phyloP scores from a whole-genome alignment of 1,284 basidiomycete species.

The Pseudozyma tsukubaensis region DNA sequence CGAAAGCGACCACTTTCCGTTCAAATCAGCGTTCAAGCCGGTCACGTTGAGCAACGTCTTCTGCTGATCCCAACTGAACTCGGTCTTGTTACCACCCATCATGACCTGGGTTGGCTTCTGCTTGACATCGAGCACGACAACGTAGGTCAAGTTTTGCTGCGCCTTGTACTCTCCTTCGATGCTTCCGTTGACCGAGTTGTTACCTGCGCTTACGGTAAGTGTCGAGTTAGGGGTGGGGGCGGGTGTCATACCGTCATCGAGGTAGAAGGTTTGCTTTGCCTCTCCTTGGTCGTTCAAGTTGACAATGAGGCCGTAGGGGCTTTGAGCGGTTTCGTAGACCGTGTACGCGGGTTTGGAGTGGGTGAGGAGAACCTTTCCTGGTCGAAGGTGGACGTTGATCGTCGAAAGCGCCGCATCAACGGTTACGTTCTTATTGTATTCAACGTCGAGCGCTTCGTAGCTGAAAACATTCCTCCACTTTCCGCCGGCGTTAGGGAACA shows the following conservation, averaged over 20 bases:
- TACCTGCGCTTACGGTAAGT: constrained; percentile 22
- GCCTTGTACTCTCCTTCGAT: constrained; percentile 71
- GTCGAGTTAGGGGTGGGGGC: constrained; percentile 37
- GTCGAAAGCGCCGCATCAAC: constrained; percentile 68
- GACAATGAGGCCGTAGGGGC: constrained; percentile 42
- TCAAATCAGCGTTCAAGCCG: constrained; percentile 42
- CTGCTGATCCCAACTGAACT: constrained; percentile 31
- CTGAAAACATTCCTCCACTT: constrained; percentile 82
- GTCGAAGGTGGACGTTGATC: constrained; percentile 57
- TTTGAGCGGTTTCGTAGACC: constrained; percentile 39
- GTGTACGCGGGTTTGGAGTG: constrained; percentile 47
- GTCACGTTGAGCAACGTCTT: constrained; percentile 49
- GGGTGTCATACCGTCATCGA: constrained; percentile 74
- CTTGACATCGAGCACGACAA: constrained; percentile 72
- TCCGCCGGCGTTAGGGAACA: constrained; percentile 51
- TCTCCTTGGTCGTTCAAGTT: constrained; percentile 72
- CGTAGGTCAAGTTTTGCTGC: constrained; percentile 70
- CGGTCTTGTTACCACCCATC: constrained; percentile 1
- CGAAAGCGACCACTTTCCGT: constrained; percentile 16
- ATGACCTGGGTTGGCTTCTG: constrained; percentile 39
- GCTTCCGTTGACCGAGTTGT: constrained; percentile 8
- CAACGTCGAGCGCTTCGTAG: constrained; percentile 72
- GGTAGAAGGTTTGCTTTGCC: constrained; percentile 74
- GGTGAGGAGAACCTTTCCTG: constrained; percentile 41
- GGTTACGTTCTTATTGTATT: constrained; percentile 70